phyloP scores from a whole-genome alignment of 352 stramenopile species.

The Aphanomyces euteiches region DNA sequence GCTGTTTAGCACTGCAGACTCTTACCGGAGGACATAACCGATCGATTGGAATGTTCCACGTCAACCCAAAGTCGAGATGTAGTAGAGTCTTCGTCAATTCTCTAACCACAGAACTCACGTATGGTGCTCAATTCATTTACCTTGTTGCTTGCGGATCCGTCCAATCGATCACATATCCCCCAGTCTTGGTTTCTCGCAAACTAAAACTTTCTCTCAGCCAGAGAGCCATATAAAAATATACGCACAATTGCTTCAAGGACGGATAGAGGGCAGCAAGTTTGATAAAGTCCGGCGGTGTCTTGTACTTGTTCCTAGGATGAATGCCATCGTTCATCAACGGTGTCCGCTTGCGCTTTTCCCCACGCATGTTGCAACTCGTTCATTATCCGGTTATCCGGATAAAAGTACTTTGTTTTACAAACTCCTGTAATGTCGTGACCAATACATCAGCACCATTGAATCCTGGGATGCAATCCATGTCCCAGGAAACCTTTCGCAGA shows the following conservation, averaged over 20 bases:
- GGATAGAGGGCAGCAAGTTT: slow-evolving; percentile 57
- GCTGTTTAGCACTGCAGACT: slow-evolving; percentile 1
- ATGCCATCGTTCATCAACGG: slow-evolving; percentile 55
- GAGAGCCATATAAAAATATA: neutral
- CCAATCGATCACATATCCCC: slow-evolving; percentile 54
- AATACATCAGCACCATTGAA: no score
- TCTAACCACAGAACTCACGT: slow-evolving; percentile 35
- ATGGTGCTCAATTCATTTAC: slow-evolving; percentile 32
- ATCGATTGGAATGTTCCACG: slow-evolving; percentile 89
- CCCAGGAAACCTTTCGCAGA: no score
- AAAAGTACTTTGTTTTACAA: neutral
- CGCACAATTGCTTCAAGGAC: slow-evolving; percentile 62
- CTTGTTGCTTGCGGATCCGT: slow-evolving; percentile 71
- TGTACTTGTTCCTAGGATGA: slow-evolving; percentile 77
- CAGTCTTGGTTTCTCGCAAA: slow-evolving; percentile 36
- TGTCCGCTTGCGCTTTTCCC: slow-evolving; percentile 51
- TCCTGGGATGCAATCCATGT: no score
- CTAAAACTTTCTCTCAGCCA: no score
- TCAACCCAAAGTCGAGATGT: slow-evolving; percentile 83
- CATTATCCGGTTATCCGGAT: neutral
- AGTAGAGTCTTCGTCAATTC: slow-evolving; percentile 92
- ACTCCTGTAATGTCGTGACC: no score
- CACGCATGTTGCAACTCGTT: slow-evolving; percentile 32
- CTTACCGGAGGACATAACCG: slow-evolving; percentile 92
- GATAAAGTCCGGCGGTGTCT: slow-evolving; percentile 68